Evolutionary conservation across 1,139 yeast genomes (phyloP).

Genomic region (Dujonia santamariae): DNA sequence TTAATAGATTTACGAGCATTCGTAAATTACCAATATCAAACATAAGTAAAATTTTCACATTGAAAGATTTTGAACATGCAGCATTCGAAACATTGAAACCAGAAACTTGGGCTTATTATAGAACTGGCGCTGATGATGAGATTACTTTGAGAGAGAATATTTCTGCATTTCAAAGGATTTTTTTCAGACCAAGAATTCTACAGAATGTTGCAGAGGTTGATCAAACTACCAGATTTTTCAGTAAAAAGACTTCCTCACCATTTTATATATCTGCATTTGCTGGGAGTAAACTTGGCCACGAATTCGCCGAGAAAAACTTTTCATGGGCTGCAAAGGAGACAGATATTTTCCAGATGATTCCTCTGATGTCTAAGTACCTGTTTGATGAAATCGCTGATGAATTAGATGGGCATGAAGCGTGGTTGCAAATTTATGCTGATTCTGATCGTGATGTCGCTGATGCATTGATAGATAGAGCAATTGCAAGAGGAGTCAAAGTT

Average conservation of each 20-base stretch:
- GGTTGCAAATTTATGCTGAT: constrained; percentile 39
- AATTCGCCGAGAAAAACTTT: constrained; percentile 49
- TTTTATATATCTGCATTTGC: constrained; percentile 56
- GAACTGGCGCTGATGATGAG: constrained; percentile 82
- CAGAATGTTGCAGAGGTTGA: constrained; percentile 56
- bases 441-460: constrained; percentile 5
- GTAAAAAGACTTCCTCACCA: constrained; percentile 43
- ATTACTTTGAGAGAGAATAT: constrained; percentile 77
- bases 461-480: constrained; percentile 9
- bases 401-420: constrained; percentile 24
- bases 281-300: constrained; percentile 48
- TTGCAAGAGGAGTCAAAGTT: constrained; percentile 11
- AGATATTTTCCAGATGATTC: constrained; percentile 49
- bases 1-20: no score
- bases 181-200: constrained; percentile 69
- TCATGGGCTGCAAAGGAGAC: constrained; percentile 43
- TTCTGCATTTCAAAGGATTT: constrained; percentile 70
- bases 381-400: constrained; percentile 52
- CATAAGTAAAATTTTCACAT: constrained; percentile 25
- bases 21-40: no score
- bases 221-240: constrained; percentile 46
- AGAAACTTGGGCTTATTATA: constrained; percentile 79
- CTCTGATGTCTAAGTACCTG: constrained; percentile 48
- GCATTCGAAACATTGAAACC: constrained; percentile 27
- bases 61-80: constrained; percentile 30